Base-by-base conservation (phyloP, 192 early-diverging fungal genomes). In the Obelidium mucronatum region DNA sequence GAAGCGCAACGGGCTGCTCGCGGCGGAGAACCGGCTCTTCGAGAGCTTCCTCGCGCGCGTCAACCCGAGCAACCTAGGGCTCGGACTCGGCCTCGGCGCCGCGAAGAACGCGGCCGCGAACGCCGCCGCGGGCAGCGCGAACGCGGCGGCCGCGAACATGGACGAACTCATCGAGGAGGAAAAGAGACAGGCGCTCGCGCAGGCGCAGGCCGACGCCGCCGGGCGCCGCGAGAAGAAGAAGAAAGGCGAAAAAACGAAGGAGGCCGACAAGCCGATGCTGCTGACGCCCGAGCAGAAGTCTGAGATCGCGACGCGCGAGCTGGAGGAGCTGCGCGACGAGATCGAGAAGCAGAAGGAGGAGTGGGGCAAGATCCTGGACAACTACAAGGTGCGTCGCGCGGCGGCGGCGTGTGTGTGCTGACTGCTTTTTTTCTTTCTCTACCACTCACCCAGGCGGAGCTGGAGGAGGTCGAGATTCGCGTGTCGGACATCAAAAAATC, bases 311-410 rank as follows among this genome's bases (percentile, higher is more conserved):
- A 89, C 85, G 26, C 61, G 88, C 22, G 88, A 89, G 51, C 69
- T 89, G 35, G 88, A 90, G 61, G 88, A 90, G 69, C 74, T 89
- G 33, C 64, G 80, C n/a, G 88, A 90, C 66, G 84, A 90, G 75
- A 90, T 90, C 61, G 84, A 90, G 56, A 78, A 78, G 68, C 79
- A 85, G 56, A 90, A 88, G 73, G 86, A 86, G 64, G 88, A 90
- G 54, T 90, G 88, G 88, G 84, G 67, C 13, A 84, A 83, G 54
- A 81, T 84, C 3, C 42, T 89, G 68, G 88, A 90, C 75, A 90
- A 86, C 69, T 83, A 80, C 80, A 87, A 82, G 76, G 78, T 80
- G 17, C n/a, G n/a, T n/a, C n/a, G n/a, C n/a, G n/a, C 31, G 28
- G 70, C 64, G 58, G 15, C 13, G 5, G 17, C 39, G 30, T 30